These are phyloP conservation scores for Globisporangium lucens DNA, from an alignment of 352 stramenopile genomes.

Conservation along the genomic window DNA sequence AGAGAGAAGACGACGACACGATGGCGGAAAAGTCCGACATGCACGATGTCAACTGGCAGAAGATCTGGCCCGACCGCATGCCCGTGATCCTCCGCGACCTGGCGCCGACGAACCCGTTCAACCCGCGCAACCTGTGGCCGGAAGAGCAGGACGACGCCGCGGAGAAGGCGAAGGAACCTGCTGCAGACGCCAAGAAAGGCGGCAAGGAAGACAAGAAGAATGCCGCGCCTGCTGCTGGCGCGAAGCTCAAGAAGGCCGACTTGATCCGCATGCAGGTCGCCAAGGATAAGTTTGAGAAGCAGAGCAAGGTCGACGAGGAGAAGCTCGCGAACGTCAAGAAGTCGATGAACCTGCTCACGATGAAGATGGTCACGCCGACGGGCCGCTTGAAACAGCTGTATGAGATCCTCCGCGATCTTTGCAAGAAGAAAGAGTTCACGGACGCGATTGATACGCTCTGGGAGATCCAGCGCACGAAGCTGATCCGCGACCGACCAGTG, in stretches of 20 bases:
- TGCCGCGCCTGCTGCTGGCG: conserved; percentile 11
- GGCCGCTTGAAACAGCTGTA: conserved; percentile 82
- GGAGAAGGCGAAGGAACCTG: conserved; percentile 10
- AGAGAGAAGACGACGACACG: background rate
- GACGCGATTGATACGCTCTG: conserved; percentile 85
- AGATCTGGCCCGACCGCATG: conserved; percentile 87
- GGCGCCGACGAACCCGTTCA: conserved; percentile 83
- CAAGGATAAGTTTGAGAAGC: conserved; percentile 86
- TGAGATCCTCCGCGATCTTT: conserved; percentile 79
- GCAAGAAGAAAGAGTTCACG: conserved; percentile 84
- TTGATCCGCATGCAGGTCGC: conserved; percentile 84
- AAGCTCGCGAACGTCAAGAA: conserved; percentile 88
- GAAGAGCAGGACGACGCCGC: conserved; percentile 57
- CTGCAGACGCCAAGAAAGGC: conserved; percentile 2
- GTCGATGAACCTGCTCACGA: conserved; percentile 69
- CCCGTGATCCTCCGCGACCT: conserved; percentile 84
- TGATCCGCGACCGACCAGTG: conserved; percentile 42
- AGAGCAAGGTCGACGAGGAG: conserved; percentile 86
- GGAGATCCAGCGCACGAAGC: conserved; percentile 81
- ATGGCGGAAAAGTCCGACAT: conserved; percentile 78
- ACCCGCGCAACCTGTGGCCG: conserved; percentile 82
- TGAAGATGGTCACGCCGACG: conserved; percentile 86
- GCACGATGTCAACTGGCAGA: conserved; percentile 88
- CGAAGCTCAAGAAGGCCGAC: conserved; percentile 84
- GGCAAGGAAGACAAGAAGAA: conserved; percentile 43